Evolutionary conservation across 139 green algal genomes (phyloP).

Genomic region (Chlorella sp.): DNA sequence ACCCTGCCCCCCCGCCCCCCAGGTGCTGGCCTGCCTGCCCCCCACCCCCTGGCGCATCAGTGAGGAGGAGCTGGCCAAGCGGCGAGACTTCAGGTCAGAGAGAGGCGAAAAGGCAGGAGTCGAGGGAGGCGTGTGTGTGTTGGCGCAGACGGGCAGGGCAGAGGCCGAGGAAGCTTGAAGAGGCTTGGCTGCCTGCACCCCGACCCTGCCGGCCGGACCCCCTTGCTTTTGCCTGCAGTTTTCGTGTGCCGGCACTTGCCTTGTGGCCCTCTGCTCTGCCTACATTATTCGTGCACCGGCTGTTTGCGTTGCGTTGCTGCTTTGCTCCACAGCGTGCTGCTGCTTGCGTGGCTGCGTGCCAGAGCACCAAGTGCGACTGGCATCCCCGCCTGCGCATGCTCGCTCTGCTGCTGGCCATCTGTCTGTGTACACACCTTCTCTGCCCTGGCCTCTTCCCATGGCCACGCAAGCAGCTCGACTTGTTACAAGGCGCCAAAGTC

Average conservation of each 20-base stretch:
- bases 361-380: too few relatives aligned
- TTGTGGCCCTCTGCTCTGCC: neutral
- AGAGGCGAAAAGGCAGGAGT: too few relatives aligned
- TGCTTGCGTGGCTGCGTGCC: too few relatives aligned
- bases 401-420: neutral
- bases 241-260: neutral
- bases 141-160: too few relatives aligned
- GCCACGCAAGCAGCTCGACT: neutral
- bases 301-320: too few relatives aligned
- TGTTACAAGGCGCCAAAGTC: neutral
- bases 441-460: neutral
- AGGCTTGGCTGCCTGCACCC: too few relatives aligned
- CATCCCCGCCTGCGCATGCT: neutral
- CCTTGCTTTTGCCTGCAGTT: too few relatives aligned
- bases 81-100: constrained; percentile 81
- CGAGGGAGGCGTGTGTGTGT: too few relatives aligned
- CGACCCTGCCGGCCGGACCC: too few relatives aligned
- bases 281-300: too few relatives aligned
- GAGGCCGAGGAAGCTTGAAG: too few relatives aligned
- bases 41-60: constrained; percentile 78
- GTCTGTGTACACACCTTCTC: neutral
- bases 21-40: constrained; percentile 87
- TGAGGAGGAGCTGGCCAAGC: constrained; percentile 61
- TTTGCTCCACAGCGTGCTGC: too few relatives aligned
- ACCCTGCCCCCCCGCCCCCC: neutral